Conservation (phyloP, 176 grass and related monocot genomes). For the Avena eriantha region DNA sequence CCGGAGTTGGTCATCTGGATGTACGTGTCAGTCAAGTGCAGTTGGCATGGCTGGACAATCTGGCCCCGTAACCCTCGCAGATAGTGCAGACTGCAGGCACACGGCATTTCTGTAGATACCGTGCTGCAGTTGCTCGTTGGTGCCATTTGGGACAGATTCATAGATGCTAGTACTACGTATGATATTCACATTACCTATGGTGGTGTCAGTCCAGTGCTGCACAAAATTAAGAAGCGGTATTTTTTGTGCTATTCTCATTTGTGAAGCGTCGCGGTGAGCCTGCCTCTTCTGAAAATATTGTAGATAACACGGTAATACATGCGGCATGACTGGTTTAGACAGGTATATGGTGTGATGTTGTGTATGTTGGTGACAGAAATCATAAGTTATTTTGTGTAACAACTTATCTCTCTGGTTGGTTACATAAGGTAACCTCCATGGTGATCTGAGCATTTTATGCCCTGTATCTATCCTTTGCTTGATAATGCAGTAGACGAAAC, state of each 20-base stretch:
- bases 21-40: not conserved
- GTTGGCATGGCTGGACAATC: not conserved
- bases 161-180: not conserved
- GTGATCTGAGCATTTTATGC: not conserved
- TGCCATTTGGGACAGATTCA: not conserved
- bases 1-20: not conserved
- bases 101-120: not conserved
- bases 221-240: not conserved
- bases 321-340: not conserved
- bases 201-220: not conserved
- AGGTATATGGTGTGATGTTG: not conserved
- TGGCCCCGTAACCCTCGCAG: not conserved
- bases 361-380: not conserved
- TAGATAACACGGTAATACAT: not conserved
- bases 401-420: not conserved
- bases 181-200: not conserved
- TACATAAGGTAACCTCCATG: not conserved
- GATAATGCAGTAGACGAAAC: not conserved
- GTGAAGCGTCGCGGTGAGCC: not conserved
- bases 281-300: not conserved
- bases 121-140: not conserved
- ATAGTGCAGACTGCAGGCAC: slow-evolving; percentile 1
- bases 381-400: not conserved
- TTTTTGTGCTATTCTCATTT: not conserved
- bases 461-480: slow-evolving; percentile 27